These are phyloP conservation scores for Colletotrichum camelliae DNA, from an alignment of 2,329 filamentous ascomycete genomes.

Conservation along the genomic window DNA sequence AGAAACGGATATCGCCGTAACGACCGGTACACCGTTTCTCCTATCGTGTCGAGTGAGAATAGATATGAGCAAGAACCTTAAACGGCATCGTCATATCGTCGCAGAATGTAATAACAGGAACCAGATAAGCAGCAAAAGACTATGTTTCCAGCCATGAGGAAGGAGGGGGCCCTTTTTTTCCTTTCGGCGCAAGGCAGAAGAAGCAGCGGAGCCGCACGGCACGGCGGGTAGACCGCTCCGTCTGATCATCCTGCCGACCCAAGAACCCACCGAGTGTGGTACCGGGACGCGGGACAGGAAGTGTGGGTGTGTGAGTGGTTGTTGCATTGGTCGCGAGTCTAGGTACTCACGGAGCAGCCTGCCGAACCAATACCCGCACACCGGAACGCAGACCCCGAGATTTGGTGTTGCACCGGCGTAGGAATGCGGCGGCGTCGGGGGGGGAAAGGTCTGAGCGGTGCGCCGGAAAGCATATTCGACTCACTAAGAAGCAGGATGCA, in stretches of 20 bases:
- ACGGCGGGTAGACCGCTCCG: neutral
- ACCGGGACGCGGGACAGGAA: neutral
- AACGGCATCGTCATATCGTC: neutral
- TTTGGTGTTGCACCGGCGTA: neutral
- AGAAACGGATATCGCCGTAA: neutral
- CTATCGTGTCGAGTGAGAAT: neutral
- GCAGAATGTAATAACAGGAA: rapidly evolving
- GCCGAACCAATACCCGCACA: neutral
- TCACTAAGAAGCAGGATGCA: neutral
- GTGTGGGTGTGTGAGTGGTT: neutral
- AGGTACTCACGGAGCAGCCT: neutral
- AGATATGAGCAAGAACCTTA: neutral
- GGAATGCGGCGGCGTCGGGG: neutral
- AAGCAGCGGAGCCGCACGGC: neutral
- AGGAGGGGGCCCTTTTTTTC: neutral
- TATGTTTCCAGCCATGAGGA: neutral
- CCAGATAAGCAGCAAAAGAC: neutral
- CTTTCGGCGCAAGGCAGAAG: neutral
- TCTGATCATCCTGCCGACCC: neutral
- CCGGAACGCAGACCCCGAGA: neutral
- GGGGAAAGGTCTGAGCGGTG: neutral
- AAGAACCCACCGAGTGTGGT: neutral
- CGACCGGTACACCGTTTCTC: neutral
- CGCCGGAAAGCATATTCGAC: neutral
- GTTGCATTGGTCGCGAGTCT: neutral